Percentiles rank a stretch among this genome's conserved stretches.
phyloP scores from a whole-genome alignment of 192 early-diverging fungal genomes.

The Chytriomyces hyalinus region DNA sequence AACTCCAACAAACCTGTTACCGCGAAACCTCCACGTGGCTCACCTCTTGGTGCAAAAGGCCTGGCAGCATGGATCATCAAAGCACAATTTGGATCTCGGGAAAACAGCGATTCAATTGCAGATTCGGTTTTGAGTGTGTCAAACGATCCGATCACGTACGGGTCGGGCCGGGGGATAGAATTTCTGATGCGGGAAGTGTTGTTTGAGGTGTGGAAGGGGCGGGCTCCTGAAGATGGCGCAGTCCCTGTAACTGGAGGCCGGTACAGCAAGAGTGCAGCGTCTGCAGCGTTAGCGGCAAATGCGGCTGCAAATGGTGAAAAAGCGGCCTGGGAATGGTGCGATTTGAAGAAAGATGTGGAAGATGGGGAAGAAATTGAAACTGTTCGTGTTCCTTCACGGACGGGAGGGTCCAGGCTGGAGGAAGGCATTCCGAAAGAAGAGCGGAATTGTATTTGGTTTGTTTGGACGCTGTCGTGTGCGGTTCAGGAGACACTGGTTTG shows the following conservation, averaged over 20 bases:
- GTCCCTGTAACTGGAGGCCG: not conserved
- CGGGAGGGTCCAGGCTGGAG: not conserved
- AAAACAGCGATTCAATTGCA: not conserved
- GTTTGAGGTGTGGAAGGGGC: not conserved
- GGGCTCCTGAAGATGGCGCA: not conserved
- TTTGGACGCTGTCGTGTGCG: not conserved
- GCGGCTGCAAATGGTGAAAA: not conserved
- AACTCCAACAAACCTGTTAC: too few species aligned
- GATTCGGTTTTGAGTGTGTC: not conserved
- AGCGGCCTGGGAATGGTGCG: not conserved
- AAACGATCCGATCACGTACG: not conserved
- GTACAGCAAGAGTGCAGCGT: not conserved
- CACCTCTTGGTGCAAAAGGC: not conserved
- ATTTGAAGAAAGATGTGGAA: not conserved
- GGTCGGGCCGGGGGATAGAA: not conserved
- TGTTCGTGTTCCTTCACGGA: not conserved
- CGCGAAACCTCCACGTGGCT: not conserved
- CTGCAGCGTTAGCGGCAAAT: too few species aligned
- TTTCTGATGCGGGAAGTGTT: slow-evolving; percentile 1
- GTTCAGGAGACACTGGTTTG: not conserved
- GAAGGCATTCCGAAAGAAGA: not conserved
- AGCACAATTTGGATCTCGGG: not conserved
- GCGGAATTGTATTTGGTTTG: not conserved
- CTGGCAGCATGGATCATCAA: not conserved
- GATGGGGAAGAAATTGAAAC: slow-evolving; percentile 1